Conservation (phyloP, 2,329 filamentous ascomycete genomes). For the Colletotrichum falcatum region DNA sequence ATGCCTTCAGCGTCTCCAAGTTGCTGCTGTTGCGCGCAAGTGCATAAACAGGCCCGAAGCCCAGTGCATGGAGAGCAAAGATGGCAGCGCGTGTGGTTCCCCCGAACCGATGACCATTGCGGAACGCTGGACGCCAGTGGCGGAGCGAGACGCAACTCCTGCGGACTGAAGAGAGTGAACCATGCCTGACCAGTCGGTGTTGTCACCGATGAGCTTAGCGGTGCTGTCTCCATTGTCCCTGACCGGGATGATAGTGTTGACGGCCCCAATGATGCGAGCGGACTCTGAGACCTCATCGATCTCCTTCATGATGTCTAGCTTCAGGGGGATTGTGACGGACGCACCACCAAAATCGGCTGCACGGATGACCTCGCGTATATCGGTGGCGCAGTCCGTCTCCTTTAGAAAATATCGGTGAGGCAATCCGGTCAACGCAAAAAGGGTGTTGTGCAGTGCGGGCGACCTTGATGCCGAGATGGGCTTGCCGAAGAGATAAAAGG, state of each 20-base stretch:
- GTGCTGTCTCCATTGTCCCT: not conserved
- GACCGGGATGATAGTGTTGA: slow-evolving; percentile 89
- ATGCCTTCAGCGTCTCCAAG: slow-evolving; percentile 73
- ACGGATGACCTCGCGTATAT: slow-evolving; percentile 75
- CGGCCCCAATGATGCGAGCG: slow-evolving; percentile 86
- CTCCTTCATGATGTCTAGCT: slow-evolving; percentile 85
- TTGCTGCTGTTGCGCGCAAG: slow-evolving; percentile 81
- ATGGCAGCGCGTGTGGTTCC: slow-evolving; percentile 93
- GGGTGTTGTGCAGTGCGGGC: slow-evolving; percentile 87
- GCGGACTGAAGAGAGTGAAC: slow-evolving; percentile 79
- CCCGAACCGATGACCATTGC: slow-evolving; percentile 91
- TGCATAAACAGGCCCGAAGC: slow-evolving; percentile 87
- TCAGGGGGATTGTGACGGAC: slow-evolving; percentile 95
- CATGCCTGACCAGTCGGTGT: slow-evolving; percentile 98
- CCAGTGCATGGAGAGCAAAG: slow-evolving; percentile 86
- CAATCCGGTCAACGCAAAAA: slow-evolving; percentile 82
- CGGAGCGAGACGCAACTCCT: slow-evolving; percentile 63
- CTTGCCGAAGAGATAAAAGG: slow-evolving; percentile 89
- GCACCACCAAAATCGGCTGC: slow-evolving; percentile 86
- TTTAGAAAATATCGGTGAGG: slow-evolving; percentile 83
- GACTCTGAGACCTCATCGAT: slow-evolving; percentile 85
- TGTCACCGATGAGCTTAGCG: slow-evolving; percentile 79
- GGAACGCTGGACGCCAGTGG: slow-evolving; percentile 52
- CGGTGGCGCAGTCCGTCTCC: slow-evolving; percentile 76
- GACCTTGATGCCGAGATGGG: slow-evolving; percentile 87